phyloP scores from a whole-genome alignment of 352 stramenopile species.

The Globisporangium megalacanthum region DNA sequence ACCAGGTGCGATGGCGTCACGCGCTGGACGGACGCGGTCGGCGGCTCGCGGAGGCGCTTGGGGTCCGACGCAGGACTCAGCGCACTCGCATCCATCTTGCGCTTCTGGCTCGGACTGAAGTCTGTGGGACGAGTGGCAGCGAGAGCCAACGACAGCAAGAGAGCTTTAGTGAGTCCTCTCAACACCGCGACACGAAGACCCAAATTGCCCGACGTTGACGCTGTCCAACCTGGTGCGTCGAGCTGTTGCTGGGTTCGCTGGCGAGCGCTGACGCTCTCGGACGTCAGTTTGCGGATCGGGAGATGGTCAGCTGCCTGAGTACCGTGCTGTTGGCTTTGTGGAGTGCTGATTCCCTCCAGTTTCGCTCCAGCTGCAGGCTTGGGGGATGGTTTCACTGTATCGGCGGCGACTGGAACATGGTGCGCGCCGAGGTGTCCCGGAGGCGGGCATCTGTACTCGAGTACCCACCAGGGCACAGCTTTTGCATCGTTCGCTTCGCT shows the following conservation, averaged over 20 bases:
- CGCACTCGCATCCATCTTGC: slow-evolving; percentile 48
- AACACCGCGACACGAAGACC: not conserved
- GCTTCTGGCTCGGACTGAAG: slow-evolving; percentile 62
- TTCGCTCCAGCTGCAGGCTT: not conserved
- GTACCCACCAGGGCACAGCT: slow-evolving; percentile 44
- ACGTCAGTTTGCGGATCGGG: not conserved
- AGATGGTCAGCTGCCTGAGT: not conserved
- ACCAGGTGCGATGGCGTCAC: slow-evolving; percentile 55
- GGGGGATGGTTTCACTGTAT: slow-evolving; percentile 1
- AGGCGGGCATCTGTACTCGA: slow-evolving; percentile 51
- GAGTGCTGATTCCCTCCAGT: not conserved
- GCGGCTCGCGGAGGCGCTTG: slow-evolving; percentile 55
- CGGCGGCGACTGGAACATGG: slow-evolving; percentile 28
- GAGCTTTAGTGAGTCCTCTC: not conserved
- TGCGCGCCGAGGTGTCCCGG: slow-evolving; percentile 47
- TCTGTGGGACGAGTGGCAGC: slow-evolving; percentile 19
- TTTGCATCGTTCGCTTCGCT: slow-evolving; percentile 4
- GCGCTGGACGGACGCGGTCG: slow-evolving; percentile 14
- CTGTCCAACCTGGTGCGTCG: slow-evolving; percentile 6
- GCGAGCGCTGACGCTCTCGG: slow-evolving; percentile 1
- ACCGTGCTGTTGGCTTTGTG: slow-evolving; percentile 1
- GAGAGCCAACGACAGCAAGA: not conserved
- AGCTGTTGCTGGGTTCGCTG: slow-evolving; percentile 6
- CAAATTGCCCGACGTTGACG: not conserved
- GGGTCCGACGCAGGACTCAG: slow-evolving; percentile 42